phyloP scores from a whole-genome alignment of 345 rosid genomes.

The Salix dunnii region DNA sequence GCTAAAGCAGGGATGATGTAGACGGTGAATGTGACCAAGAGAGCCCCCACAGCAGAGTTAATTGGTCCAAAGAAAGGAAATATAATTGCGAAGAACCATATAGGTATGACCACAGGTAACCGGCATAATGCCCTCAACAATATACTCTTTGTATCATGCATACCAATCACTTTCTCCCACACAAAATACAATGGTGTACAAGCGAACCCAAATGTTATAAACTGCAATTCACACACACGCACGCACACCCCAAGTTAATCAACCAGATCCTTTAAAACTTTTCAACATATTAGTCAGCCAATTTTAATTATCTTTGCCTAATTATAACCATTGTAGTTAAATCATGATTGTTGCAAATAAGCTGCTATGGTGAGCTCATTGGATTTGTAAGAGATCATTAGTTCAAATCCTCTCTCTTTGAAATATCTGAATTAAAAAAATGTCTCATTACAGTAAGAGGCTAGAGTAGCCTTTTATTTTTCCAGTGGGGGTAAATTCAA shows the following conservation, averaged over 20 bases:
- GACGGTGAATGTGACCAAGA: slow-evolving; percentile 83
- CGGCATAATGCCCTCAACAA: slow-evolving; percentile 58
- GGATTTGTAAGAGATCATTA: no score
- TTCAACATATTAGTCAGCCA: background rate
- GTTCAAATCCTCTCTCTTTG: no score
- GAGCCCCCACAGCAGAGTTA: slow-evolving; percentile 83
- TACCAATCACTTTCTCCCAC: slow-evolving; percentile 82
- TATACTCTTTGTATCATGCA: slow-evolving; percentile 79
- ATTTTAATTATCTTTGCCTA: background rate
- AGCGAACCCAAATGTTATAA: slow-evolving; percentile 82
- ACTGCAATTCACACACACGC: slow-evolving; percentile 38
- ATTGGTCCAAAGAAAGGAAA: slow-evolving; percentile 91
- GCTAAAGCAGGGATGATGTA: slow-evolving; percentile 81
- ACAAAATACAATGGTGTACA: slow-evolving; percentile 83
- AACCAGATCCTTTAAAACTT: background rate
- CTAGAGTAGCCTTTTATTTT: no score
- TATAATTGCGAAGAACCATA: slow-evolving; percentile 82
- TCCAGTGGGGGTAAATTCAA: no score
- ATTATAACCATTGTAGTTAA: background rate
- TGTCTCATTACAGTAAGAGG: no score
- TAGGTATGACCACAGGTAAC: slow-evolving; percentile 75
- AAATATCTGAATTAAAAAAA: no score
- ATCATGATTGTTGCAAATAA: background rate
- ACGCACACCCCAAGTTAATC: background rate
- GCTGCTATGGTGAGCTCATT: no score